Base-by-base conservation (phyloP, 805 yeast species). In the Metschnikowia sp. region DNA sequence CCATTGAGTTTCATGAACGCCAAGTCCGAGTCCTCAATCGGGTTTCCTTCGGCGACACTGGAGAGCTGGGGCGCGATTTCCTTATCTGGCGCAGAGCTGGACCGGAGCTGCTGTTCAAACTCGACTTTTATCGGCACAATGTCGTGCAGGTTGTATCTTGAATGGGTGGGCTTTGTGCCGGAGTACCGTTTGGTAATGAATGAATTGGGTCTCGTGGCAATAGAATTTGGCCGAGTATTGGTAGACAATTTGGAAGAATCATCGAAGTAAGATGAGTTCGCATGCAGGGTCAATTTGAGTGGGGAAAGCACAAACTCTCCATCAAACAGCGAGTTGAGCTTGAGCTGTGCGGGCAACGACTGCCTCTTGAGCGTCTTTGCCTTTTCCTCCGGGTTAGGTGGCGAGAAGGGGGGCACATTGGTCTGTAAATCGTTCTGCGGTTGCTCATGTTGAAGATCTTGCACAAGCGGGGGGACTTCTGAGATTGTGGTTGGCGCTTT, bases 71-170 rank as follows among this genome's bases (percentile, higher is more conserved):
- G 46, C 35, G 44, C 44, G 19, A 34, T 53, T 13, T 52, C 59
- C 42, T 54, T 57, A 38, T 63, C 68, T 4, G 70, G 68, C 19
- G 60, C 66, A 1, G 72, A 65, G 1, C 62, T 51, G 34, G 65
- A 57, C 41, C 70, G 51, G 30, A 54, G 44, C 22, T 46, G 49
- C 26, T 36, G 49, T 9, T 58, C 36, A 54, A 73, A 73, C 53
- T 73, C 77, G 12, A 73, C 77, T 49, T 63, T 64, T 12, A 73
- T 70, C 1, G 76, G 76, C 15, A 73, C 54, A 30, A 72, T 60
- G 45, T 72, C 76, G 55, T 71, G 74, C 47, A 74, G 68, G 52
- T 68, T 72, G 54, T 66, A 72, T 12, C 77, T 55, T 7, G 67
- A 62, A 49, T 73, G 77, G 41, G 52, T 58, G 7, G 70, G 66